Evolutionary conservation across 2,329 filamentous ascomycete species (phyloP), one percentile per base, ranked within the genome.

Genomic region (Bisporella sp.): DNA sequence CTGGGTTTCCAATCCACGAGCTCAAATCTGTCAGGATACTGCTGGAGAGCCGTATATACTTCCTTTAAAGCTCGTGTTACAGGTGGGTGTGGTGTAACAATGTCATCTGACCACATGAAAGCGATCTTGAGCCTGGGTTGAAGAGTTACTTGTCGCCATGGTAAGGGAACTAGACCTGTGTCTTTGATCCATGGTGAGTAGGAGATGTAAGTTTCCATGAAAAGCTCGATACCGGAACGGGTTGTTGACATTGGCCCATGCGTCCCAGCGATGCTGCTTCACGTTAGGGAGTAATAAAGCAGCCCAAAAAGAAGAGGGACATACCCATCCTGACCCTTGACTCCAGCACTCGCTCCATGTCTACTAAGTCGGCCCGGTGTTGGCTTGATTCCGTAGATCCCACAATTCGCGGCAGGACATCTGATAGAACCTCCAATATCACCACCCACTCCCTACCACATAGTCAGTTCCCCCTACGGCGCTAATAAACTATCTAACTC

Each of bases 381-480:
- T 1, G 73, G 73, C 47, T 75, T 76, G 60, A 76, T 70, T 1
- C 73, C 72, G 51, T 73, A 76, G 7, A 76, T 62, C 1, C 73
- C 73, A 40, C 71, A 71, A 44, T 72, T 74, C 62, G 74, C 73
- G 0, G 74, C 71, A 4, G 66, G 64, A 9, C 59, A 57, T 44
- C 66, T 53, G 31, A 68, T 64, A 35, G 13, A 40, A 6, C 74
- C 74, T 4, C 72, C 74, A 45, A 84, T 75, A 62, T 85, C 81
- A 0, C 79, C 82, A 0, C 78, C 79, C n/a, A 83, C 70, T 1
- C 82, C 82, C 2, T 21, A 21, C 21, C 21, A 21, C 21, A 21
- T 21, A 21, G 21, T 21, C 21, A 21, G 21, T 21, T 21, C 21
- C 21, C 21, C 21, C 21, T 21, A 21, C 21, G 21, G 2, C 21